Evolutionary conservation across 1,139 yeast genomes (phyloP).

Genomic region (Yamadazyma atmosphaerica): DNA sequence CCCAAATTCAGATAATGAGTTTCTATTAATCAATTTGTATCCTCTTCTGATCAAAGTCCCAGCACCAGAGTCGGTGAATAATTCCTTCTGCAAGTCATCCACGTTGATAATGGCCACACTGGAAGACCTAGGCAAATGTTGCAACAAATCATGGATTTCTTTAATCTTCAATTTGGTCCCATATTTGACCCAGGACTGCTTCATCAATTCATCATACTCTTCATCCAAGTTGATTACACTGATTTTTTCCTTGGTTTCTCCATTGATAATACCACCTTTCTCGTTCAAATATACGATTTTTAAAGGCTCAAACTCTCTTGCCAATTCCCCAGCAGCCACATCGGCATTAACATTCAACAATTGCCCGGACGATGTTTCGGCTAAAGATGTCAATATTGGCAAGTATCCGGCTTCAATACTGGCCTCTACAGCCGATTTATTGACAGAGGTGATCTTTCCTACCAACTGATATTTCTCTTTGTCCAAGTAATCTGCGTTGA

Average conservation of each 20-base stretch:
- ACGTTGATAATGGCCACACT: conserved; percentile 97
- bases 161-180: conserved; percentile 96
- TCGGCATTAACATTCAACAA: conserved; percentile 96
- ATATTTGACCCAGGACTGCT: conserved; percentile 96
- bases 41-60: conserved; percentile 98
- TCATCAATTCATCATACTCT: conserved; percentile 87
- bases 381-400: conserved; percentile 93
- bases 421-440: conserved; percentile 91
- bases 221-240: conserved; percentile 92
- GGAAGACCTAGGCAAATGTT: conserved; percentile 93
- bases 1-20: conserved; percentile 69
- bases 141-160: conserved; percentile 91
- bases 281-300: conserved; percentile 95
- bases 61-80: conserved; percentile 98
- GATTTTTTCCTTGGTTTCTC: conserved; percentile 86
- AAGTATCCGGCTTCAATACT: conserved; percentile 94
- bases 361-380: conserved; percentile 96
- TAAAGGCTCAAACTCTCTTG: conserved; percentile 94
- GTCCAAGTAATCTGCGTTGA: conserved; percentile 89
- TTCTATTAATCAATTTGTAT: conserved; percentile 75
- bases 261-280: conserved; percentile 95
- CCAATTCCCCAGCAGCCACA: conserved; percentile 97
- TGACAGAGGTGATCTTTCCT: conserved; percentile 83
- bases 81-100: conserved; percentile 91
- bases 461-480: conserved; percentile 89